These are phyloP conservation scores for Sherardia arvensis DNA, from an alignment of 257 asterid species.

Conservation along the genomic window DNA sequence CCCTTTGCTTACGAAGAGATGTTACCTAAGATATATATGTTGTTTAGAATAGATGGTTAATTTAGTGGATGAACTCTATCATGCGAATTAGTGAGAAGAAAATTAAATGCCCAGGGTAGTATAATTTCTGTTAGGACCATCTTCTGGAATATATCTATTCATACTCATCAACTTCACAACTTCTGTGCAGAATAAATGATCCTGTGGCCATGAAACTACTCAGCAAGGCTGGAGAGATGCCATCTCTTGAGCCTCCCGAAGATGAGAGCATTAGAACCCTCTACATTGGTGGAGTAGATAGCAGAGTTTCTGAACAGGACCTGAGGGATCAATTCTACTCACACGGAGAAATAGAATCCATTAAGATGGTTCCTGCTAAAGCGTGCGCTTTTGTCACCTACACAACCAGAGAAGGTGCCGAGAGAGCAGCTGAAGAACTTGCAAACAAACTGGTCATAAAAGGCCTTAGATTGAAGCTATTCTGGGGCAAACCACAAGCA, in stretches of 20 bases:
- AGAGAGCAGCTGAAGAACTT: constrained; percentile 96
- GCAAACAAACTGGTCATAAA: constrained; percentile 75
- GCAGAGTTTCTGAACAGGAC: constrained; percentile 78
- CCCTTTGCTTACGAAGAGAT: background rate
- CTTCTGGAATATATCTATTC: background rate
- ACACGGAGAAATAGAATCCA: constrained; percentile 91
- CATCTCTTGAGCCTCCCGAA: constrained; percentile 91
- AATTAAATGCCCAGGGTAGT: background rate
- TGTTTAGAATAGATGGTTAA: background rate
- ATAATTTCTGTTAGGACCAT: background rate
- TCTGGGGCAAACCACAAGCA: constrained; percentile 93
- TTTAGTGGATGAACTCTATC: background rate
- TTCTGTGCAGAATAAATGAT: constrained; percentile 65
- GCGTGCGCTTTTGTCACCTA: constrained; percentile 95
- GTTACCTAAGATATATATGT: too few species aligned
- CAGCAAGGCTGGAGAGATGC: constrained; percentile 97
- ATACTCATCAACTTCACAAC: background rate
- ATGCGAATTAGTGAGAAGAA: background rate
- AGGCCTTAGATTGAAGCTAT: constrained; percentile 82
- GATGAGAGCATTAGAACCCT: constrained; percentile 93
- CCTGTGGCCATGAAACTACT: constrained; percentile 93
- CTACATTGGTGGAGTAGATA: constrained; percentile 89
- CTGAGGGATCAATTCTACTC: constrained; percentile 83
- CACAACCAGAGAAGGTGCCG: constrained; percentile 94
- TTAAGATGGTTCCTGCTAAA: constrained; percentile 77